phyloP scores from a whole-genome alignment of 1,284 basidiomycete genomes.

The Ustilago shanxiensis region DNA sequence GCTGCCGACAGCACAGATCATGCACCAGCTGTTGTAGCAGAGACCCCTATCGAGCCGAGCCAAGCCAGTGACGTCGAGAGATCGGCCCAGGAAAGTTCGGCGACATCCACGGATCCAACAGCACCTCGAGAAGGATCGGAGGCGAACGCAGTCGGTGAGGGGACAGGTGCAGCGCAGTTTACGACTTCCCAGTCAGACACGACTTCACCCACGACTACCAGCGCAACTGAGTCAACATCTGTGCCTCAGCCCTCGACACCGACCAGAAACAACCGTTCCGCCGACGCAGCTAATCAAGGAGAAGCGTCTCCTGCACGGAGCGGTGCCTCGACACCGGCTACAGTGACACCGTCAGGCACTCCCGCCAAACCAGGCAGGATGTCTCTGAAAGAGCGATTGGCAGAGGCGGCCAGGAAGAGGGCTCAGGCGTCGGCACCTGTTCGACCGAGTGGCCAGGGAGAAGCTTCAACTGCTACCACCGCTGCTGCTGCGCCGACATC shows the following conservation, averaged over 20 bases:
- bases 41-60: neutral
- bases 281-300: neutral
- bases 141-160: neutral
- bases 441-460: conserved; percentile 10
- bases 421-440: conserved; percentile 28
- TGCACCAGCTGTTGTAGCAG: neutral
- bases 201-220: neutral
- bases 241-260: conserved; percentile 14
- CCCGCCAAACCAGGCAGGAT: conserved; percentile 48
- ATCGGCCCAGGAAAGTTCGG: neutral
- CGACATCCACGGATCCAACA: neutral
- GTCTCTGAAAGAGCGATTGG: conserved; percentile 56
- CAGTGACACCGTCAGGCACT: conserved; percentile 27
- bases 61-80: neutral
- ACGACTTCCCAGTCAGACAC: neutral
- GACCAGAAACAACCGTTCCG: conserved; percentile 6
- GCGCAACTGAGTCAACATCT: neutral
- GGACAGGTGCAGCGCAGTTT: neutral
- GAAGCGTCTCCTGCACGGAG: conserved; percentile 34
- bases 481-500: neutral
- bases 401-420: conserved; percentile 56
- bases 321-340: conserved; percentile 35
- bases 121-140: neutral
- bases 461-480: neutral
- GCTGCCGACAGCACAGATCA: neutral